Conservation (phyloP, 805 yeast genomes). For the Saccharomycopsis vini region DNA sequence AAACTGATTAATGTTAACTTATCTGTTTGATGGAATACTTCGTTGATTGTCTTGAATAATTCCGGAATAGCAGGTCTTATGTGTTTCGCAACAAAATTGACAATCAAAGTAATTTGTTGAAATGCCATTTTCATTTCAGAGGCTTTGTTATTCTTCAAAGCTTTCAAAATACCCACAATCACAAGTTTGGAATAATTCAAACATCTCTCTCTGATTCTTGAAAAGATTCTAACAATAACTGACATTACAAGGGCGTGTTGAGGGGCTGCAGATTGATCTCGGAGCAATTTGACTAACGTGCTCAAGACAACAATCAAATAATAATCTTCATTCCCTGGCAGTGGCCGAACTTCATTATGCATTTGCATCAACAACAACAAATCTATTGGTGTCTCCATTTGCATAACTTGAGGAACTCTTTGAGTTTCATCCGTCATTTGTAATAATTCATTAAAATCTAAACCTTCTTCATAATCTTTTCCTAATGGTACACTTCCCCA, state of each 20-base stretch:
- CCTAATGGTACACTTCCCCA: constrained; percentile 18
- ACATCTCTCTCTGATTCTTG: constrained; percentile 79
- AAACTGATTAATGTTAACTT: constrained; percentile 68
- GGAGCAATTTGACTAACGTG: constrained; percentile 71
- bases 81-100: constrained; percentile 79
- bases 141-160: constrained; percentile 74
- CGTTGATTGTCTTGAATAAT: constrained; percentile 66
- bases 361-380: constrained; percentile 75
- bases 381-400: constrained; percentile 84
- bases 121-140: constrained; percentile 80
- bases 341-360: constrained; percentile 67
- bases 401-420: constrained; percentile 24
- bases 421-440: constrained; percentile 38
- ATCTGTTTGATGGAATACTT: constrained; percentile 60
- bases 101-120: constrained; percentile 74
- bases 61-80: constrained; percentile 74
- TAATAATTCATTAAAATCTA: constrained; percentile 16
- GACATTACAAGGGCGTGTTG: constrained; percentile 93
- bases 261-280: constrained; percentile 73
- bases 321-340: constrained; percentile 68
- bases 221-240: constrained; percentile 85
- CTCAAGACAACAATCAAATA: constrained; percentile 92
- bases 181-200: constrained; percentile 83
- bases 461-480: constrained; percentile 13
- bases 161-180: constrained; percentile 77